Evolutionary conservation across 2,329 filamentous ascomycete species (phyloP), one percentile per base, ranked within the genome.

Genomic region (Diplodia mutila): DNA sequence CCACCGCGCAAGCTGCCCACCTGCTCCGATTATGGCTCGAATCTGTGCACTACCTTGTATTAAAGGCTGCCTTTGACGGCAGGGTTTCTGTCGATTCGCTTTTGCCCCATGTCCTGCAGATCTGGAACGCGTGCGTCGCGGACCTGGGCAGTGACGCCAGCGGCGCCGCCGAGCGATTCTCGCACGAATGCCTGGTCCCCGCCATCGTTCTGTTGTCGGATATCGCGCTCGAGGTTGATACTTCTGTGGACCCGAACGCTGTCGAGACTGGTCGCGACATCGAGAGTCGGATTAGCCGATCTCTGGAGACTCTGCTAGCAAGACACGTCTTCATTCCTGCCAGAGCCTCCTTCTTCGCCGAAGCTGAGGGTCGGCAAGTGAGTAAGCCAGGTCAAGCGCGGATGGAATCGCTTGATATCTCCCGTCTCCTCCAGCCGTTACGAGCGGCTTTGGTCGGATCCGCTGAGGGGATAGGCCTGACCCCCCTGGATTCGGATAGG

Each of bases 301-400:
- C 61, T 7, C 66, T 82, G 21, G 79, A 81, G 55, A 75, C 71
- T 65, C 69, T 81, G 4, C 57, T 84, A 29, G 79, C 78, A 6
- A 80, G 76, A 68, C 82, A 84, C 67, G 52, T 82, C 9, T 77
- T 84, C 52, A 71, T 78, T 6, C 80, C 80, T 16, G 75, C 78
- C 37, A 74, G 80, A 69, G 69, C 73, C 25, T 72, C 75, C 4
- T 82, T 81, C 71, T 77, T 79, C 65, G 70, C 70, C 14, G 59
- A 68, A 42, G 67, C 66, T 11, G 49, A 68, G 23, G 66, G 53
- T 6, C 27, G 34, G 23, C 51, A 51, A 55, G 42, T 52, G 42
- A 61, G 42, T 32, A 67, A 52, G 34, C 27, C 42, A 14, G 48
- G 49, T 42, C 51, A 61, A 65, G 54, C 39, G 29, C 27, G 37